Percentiles rank a stretch among this genome's conserved stretches.
Conservation (phyloP, 805 yeast genomes). For the Ogataea dorogensis region DNA sequence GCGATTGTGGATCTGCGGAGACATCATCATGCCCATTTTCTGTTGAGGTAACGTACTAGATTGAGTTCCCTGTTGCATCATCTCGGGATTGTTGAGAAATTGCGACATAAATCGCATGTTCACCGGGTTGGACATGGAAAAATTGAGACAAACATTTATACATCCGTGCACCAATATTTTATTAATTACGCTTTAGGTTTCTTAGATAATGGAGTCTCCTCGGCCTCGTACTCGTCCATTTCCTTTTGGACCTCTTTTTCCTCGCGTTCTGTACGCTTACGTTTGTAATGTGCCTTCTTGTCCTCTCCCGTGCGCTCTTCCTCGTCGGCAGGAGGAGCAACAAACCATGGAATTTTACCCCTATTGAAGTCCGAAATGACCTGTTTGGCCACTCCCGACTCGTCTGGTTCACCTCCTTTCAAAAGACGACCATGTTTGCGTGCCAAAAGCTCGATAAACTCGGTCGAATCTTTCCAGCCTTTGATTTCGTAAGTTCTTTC, state of each 20-base stretch:
- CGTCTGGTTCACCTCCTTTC: slow-evolving; percentile 98
- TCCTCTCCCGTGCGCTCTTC: slow-evolving; percentile 58
- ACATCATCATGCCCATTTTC: slow-evolving; percentile 33
- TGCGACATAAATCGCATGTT: slow-evolving; percentile 29
- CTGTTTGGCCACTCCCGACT: slow-evolving; percentile 85
- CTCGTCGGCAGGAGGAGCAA: slow-evolving; percentile 81
- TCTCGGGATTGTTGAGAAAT: slow-evolving; percentile 25
- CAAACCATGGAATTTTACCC: slow-evolving; percentile 98
- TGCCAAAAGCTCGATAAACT: slow-evolving; percentile 87
- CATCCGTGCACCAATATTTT: slow-evolving; percentile 16
- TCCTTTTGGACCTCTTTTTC: slow-evolving; percentile 31
- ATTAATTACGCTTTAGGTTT: slow-evolving; percentile 16
- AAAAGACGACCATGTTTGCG: slow-evolving; percentile 88
- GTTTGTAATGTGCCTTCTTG: slow-evolving; percentile 51
- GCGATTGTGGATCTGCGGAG: slow-evolving; percentile 35
- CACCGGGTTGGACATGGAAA: slow-evolving; percentile 17
- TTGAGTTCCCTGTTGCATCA: slow-evolving; percentile 13
- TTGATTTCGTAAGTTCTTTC: slow-evolving; percentile 93
- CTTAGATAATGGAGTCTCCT: slow-evolving; percentile 22
- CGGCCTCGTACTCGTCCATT: slow-evolving; percentile 28
- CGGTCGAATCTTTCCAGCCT: slow-evolving; percentile 80
- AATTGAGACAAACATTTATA: neutral
- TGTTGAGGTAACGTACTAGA: slow-evolving; percentile 6
- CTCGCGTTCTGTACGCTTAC: slow-evolving; percentile 52
- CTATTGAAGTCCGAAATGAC: slow-evolving; percentile 92